Evolutionary conservation across 164 flowering plant species (phyloP).

Genomic region (Santalum album): DNA sequence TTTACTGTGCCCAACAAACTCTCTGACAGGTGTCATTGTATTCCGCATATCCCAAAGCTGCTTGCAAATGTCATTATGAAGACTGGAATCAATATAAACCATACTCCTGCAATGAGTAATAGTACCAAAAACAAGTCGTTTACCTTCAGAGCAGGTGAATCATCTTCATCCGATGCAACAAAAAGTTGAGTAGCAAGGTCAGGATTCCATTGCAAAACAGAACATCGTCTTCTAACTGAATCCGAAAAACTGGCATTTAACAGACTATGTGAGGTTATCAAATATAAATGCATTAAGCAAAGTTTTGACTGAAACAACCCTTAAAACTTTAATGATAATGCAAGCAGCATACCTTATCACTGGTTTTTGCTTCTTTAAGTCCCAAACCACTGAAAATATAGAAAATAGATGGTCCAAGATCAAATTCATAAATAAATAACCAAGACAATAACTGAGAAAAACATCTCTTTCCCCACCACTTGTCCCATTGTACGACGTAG

Average conservation of each 20-base stretch:
- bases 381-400: slow-evolving; percentile 79
- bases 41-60: slow-evolving; percentile 99
- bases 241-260: slow-evolving; percentile 62
- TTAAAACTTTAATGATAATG: too few species aligned
- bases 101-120: not conserved
- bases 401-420: slow-evolving; percentile 1
- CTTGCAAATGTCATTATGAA: slow-evolving; percentile 3
- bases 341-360: slow-evolving; percentile 58
- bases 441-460: not conserved
- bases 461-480: slow-evolving; percentile 51
- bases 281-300: not conserved
- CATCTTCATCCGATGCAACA: slow-evolving; percentile 97
- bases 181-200: slow-evolving; percentile 87
- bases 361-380: slow-evolving; percentile 88
- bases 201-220: slow-evolving; percentile 98
- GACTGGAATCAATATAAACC: not conserved
- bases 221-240: slow-evolving; percentile 78
- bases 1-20: slow-evolving; percentile 89
- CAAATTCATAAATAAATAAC: not conserved
- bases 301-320: not conserved
- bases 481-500: slow-evolving; percentile 82
- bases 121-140: slow-evolving; percentile 3
- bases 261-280: slow-evolving; percentile 4
- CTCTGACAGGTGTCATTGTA: slow-evolving; percentile 68
- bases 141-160: slow-evolving; percentile 76